These are phyloP conservation scores for Polytrichum commune DNA, from an alignment of 225 moss, liverwort and hornwort genomes.

Conservation along the genomic window DNA sequence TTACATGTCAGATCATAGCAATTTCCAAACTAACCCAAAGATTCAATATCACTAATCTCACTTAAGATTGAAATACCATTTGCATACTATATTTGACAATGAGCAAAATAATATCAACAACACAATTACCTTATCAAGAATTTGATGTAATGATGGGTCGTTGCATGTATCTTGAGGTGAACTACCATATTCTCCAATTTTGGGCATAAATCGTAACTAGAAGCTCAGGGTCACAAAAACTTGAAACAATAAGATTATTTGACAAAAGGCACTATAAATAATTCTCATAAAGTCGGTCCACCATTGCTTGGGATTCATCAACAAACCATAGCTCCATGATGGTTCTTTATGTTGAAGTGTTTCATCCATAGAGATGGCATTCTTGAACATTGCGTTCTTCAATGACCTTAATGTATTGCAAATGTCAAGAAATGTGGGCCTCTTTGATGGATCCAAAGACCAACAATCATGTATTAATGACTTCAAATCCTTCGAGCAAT, in stretches of 20 bases:
- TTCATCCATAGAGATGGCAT: not conserved
- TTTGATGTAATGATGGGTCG: no score
- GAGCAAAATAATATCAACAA: not conserved
- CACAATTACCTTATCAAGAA: not conserved
- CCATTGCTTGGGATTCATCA: not conserved
- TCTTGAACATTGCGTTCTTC: not conserved
- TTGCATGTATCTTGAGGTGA: not conserved
- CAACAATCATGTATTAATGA: not conserved
- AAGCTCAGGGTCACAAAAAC: not conserved
- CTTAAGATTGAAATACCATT: not conserved
- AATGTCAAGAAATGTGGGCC: slow-evolving; percentile 1
- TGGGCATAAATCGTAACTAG: not conserved
- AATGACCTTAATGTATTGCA: not conserved
- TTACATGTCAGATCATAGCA: not conserved
- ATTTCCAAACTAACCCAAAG: not conserved
- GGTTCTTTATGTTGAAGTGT: not conserved
- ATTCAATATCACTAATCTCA: not conserved
- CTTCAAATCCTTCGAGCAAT: not conserved
- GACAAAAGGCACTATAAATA: not conserved
- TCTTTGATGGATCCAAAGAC: not conserved
- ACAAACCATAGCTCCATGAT: not conserved
- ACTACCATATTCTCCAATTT: not conserved
- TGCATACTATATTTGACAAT: not conserved
- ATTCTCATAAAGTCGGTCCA: not conserved
- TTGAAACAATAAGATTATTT: not conserved